A percentile compares a stretch with the other conserved stretches of the same genome.
Evolutionary conservation across 176 grass and related monocot species (phyloP).

Genomic region (Ensete ventricosum): DNA sequence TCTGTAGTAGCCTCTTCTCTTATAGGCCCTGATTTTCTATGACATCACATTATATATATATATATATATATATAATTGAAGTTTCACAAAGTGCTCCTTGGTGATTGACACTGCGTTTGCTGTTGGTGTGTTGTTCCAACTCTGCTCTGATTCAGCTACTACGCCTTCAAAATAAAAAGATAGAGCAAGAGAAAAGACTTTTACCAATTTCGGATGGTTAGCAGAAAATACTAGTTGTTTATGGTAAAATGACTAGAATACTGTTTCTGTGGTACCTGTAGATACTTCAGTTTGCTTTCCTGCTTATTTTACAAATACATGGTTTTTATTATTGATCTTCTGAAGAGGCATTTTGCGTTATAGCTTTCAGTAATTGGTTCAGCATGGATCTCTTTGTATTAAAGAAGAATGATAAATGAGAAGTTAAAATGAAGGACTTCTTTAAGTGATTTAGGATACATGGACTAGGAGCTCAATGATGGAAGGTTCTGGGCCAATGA

Average conservation of each 20-base stretch:
- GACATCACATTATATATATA: neutral
- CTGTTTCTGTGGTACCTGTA: neutral
- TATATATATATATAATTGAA: neutral
- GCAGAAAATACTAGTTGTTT: too few species aligned
- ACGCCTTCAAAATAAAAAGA: too few species aligned
- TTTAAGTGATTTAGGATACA: too few species aligned
- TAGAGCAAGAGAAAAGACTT: neutral
- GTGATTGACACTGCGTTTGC: neutral
- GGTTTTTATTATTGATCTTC: neutral
- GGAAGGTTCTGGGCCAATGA: too few species aligned
- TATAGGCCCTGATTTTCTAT: neutral
- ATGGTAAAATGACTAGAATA: too few species aligned
- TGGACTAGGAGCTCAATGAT: too few species aligned
- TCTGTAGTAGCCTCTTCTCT: neutral
- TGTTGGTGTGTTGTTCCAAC: neutral
- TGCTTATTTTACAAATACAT: neutral
- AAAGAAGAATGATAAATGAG: too few species aligned
- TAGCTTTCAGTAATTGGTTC: too few species aligned
- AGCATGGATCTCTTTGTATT: too few species aligned
- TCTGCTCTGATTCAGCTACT: neutral
- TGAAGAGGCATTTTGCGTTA: neutral
- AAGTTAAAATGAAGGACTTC: too few species aligned
- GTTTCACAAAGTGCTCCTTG: neutral
- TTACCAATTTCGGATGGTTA: neutral
- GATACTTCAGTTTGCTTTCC: neutral